Conservation (phyloP, 345 rosid genomes). For the Fremontodendron californicum region DNA sequence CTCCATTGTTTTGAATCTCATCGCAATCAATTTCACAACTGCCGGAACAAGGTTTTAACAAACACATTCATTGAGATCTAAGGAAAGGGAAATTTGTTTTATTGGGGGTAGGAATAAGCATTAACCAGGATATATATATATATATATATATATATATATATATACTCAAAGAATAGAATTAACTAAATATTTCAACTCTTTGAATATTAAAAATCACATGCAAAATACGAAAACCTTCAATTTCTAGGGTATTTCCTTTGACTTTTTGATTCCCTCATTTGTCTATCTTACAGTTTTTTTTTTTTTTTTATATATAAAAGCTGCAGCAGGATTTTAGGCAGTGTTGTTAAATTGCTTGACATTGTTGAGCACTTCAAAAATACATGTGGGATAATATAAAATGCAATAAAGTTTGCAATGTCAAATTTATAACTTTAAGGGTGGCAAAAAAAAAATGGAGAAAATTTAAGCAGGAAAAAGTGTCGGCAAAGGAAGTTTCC, state of each 20-base stretch:
- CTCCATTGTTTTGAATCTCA: no score
- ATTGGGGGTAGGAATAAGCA: background rate
- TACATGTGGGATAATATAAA: background rate
- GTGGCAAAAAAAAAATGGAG: background rate
- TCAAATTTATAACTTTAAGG: background rate
- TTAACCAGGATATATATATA: no score
- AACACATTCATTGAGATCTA: no score
- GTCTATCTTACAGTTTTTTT: background rate
- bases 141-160: no score
- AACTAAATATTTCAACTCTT: constrained; percentile 2
- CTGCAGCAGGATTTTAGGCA: constrained; percentile 23
- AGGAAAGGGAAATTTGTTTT: background rate
- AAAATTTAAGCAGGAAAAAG: background rate
- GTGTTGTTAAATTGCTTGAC: constrained; percentile 15
- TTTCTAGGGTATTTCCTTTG: constrained; percentile 13
- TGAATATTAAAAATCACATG: background rate
- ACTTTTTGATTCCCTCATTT: constrained; percentile 14
- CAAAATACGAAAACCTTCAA: background rate
- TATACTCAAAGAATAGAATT: background rate
- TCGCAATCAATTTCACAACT: no score
- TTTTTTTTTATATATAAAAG: no score
- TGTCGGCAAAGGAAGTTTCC: constrained; percentile 39
- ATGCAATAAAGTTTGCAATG: background rate
- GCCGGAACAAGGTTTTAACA: no score
- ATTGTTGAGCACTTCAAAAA: constrained; percentile 23